Base-by-base conservation (phyloP, 768 basidiomycete species). In the Panaeolus cyanescens region DNA sequence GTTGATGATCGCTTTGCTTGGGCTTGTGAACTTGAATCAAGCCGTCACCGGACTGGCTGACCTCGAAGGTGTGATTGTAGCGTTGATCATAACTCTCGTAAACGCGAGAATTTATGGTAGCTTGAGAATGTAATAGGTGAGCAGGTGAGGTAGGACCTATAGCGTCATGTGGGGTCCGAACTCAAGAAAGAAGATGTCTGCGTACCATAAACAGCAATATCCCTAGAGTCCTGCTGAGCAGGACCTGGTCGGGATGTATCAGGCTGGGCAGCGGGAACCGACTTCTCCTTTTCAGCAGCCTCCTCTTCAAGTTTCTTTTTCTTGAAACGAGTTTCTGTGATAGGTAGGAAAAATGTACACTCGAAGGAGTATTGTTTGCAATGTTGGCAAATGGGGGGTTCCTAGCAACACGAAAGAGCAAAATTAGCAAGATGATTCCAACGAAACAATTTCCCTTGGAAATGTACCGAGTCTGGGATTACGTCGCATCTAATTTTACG, bases 271-370 rank as follows among this genome's bases (percentile, higher is more conserved):
- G 61, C 58, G n/a, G 58, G 32, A 10, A 63, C 63, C 12, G 64
- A 25, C 55, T 80, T 79, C 54, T 78, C 79, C 40, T 77, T 76
- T 32, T 79, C 79, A 0, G 77, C 75, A 2, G 79, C 75, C 56
- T 91, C 91, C 67, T 92, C 89, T 68, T 95, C 91, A 42, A 88
- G 60, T 66, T 91, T 90, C 79, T 95, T 95, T 81, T 97, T 97
- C 79, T 98, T 98, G 84, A 98, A 99, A 19, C 97, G 89, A 0
- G 97, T 99, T 75, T 99, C 97, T 9, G 96, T 94, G 67, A 99
- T 99, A 37, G 97, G 97, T 12, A 99, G 86, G 81, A 97, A 96
- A 77, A 96, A 97, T 5, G 96, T 97, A 73, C 96, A 97, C 65
- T 96, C 94, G 66, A 95, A 93, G 42, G 86, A 84, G 68, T 95